Base-by-base conservation (phyloP, 2,329 filamentous ascomycete species). In the Botrytis tulipae region DNA sequence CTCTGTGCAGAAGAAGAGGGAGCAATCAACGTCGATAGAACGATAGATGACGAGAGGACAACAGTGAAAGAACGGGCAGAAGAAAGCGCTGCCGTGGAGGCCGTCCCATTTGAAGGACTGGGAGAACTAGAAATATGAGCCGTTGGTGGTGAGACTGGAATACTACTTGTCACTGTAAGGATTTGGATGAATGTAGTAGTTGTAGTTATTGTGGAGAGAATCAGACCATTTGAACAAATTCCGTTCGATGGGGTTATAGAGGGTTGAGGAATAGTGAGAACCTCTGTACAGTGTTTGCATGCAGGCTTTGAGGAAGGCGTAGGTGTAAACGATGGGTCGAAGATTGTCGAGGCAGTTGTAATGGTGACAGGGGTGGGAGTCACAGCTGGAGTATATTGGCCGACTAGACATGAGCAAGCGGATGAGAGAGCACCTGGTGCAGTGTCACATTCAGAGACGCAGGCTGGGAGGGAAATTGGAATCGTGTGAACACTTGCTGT, bases 121-220 rank as follows among this genome's bases (percentile, higher is more conserved):
- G 40, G 18, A 4, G 32, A 25, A 32, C 29, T 61, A 16, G 59
- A 25, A 40, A 32, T 6, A 22, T 29, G 37, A 40, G 29, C 3
- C 16, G 68, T n/a, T 14, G 63, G 29, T 12, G 37, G 18, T 18
- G 62, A 68, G 20, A 25, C 22, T n/a, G 35, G 12, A 29, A 44
- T 69, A 25, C 22, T 60, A 10, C 32, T 42, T 16, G 29, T 68
- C 20, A 40, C 42, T n/a, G 62, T 72, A 29, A 60, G 59, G 16
- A 32, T 48, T n/a, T 59, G n/a, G 12, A 72, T 68, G 22, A 72
- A 68, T 22, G 71, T 72, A 12, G 51, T 60, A 12, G 63, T 72
- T 20, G 62, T 69, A 12, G 62, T 72, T 8, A 69, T 61, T 25
- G 63, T 72, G 4, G 63, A 72, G 20, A 48, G 25, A 8, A 72